Evolutionary conservation across 2,329 filamentous ascomycete species (phyloP), one percentile per base, ranked within the genome.

Genomic region (Xylariales sp.): DNA sequence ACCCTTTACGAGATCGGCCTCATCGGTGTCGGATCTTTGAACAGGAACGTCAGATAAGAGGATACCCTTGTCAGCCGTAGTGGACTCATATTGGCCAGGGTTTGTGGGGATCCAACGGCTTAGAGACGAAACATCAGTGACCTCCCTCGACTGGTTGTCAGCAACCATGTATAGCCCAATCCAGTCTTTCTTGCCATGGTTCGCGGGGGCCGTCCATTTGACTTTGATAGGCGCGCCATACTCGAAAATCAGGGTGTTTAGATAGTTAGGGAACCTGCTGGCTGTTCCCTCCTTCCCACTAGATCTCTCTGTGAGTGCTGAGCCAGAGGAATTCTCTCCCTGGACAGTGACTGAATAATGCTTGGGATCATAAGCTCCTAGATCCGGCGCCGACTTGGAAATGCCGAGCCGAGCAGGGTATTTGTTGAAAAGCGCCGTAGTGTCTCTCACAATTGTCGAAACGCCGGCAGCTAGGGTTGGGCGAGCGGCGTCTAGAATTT

Each of bases 161-260:
- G 93, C 94, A 2, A 99, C 93, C 88, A 94, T 94, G 83, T 98
- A 99, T 5, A 99, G 85, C 3, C 95, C 95, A 61, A 99, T 90
- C 96, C 96, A 99, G 79, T 99, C 96, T 75, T 91, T 92, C 78
- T 92, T 94, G 81, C 90, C 91, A 80, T 98, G 96, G 71, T 94
- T 93, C 45, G 89, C 85, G 0, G 96, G 95, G 0, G 95, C 96
- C 34, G 89, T 92, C 96, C 96, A 99, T 74, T 89, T 92, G 70
- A 98, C 93, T 72, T 87, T 91, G 78, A 99, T 93, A 0, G 96
- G 94, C 0, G 94, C 88, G 43, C 96, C 96, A 73, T 97, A 99
- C 78, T 97, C 91, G 62, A 97, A 91, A 0, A 90, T 88, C 71
- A 94, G 83, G 1, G 93, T 93, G 78, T 93, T 91, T 74, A 91